A percentile compares a stretch with the other conserved stretches of the same genome.
Conservation (phyloP, 306 rosid species). For the cucumber (Cucumis sativus) region Cucumber_9930_V3 NC_026659.2:6071001-6071500, state of each 20-base stretch:
- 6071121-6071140: conserved; percentile 83
- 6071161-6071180: conserved; percentile 41
- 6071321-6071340: conserved; percentile 86
- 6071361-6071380: conserved; percentile 74
- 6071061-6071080: conserved; percentile 73
- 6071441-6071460: conserved; percentile 83
- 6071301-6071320: conserved; percentile 67
- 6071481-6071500: conserved; percentile 41
- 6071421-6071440: conserved; percentile 91
- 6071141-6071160: conserved; percentile 71
- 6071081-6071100: conserved; percentile 42
- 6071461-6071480: conserved; percentile 94
- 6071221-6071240: conserved; percentile 43
- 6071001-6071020: conserved; percentile 78
- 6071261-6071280: conserved; percentile 40
- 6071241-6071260: conserved; percentile 61
- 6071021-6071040: conserved; percentile 71
- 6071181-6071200: conserved; percentile 72
- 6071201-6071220: conserved; percentile 75
- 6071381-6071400: conserved; percentile 58
- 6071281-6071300: conserved; percentile 51
- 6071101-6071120: conserved; percentile 46
- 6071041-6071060: conserved; percentile 75
- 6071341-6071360: conserved; percentile 60
- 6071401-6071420: conserved; percentile 73